Base-by-base conservation (phyloP, 1,139 yeast species). In the Debaryomycetaceae sp. region DNA sequence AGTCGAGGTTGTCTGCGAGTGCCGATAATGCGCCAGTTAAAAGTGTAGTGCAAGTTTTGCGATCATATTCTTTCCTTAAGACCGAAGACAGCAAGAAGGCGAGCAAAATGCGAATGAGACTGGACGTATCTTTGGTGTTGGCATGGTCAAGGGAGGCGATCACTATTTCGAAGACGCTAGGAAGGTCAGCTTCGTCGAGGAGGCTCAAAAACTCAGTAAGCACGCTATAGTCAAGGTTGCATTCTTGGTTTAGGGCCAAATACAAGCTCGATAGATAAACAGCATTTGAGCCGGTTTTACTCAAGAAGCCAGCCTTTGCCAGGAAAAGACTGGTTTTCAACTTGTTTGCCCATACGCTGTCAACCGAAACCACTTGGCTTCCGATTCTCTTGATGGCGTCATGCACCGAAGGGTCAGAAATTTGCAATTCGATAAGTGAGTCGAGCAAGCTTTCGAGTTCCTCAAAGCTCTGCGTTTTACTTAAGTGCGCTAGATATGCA, bases 241-340 rank as follows among this genome's bases (percentile, higher is more conserved):
- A 38, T 16, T 35, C 37, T 4, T 44, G 28, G 6, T 35, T 34
- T 25, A 55, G 41, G 2, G 46, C 37, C 33, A 46, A 41, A 33
- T 39, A 55, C 28, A 55, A 44, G 23, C 48, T 39, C 16, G 44
- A 28, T 4, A 55, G 38, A 23, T 40, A 52, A 4, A 36, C 13
- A 0, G 48, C 36, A 16, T 43, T 40, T 4, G 42, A 38, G 5
- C 29, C 16, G 10, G 38, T 21, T 1, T 34, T 31, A 4, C 25
- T 24, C n/a, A 44, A 39, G 8, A 41, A 29, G 19, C 49, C 49
- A 3, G 61, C 35, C 19, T 53, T 44, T 9, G 67, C 39, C 5
- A 49, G 34, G 39, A 63, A 68, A 18, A 63, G 36, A 8, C 48
- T 46, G 2, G 40, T 39, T 20, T 51, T 45, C 4, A 53, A 22